Evolutionary conservation across 202 grass and related monocot species (phyloP).

Genomic region (Musa balbisiana): DNA sequence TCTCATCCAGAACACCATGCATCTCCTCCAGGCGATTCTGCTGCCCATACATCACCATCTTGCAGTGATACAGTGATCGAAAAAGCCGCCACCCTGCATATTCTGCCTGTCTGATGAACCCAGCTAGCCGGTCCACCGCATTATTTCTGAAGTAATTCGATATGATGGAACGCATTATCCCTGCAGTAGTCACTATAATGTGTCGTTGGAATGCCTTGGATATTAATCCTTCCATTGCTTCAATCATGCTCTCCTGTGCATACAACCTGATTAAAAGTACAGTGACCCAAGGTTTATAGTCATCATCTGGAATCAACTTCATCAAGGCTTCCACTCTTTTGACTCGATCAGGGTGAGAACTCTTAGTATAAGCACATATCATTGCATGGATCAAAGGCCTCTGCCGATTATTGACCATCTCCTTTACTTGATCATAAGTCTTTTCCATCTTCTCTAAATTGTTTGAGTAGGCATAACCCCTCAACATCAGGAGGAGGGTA

Average conservation of each 20-base stretch:
- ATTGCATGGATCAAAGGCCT: constrained; percentile 48
- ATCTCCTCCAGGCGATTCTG: constrained; percentile 53
- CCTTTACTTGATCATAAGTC: constrained; percentile 43
- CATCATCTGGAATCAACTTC: constrained; percentile 43
- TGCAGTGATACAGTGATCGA: constrained; percentile 77
- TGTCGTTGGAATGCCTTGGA: constrained; percentile 49
- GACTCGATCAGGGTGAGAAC: constrained; percentile 41
- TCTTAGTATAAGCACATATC: constrained; percentile 79
- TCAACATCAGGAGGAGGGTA: constrained; percentile 68
- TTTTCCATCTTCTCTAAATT: constrained; percentile 70
- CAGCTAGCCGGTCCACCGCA: constrained; percentile 49
- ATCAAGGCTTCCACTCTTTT: constrained; percentile 65
- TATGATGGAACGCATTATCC: constrained; percentile 53
- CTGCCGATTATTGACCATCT: constrained; percentile 31
- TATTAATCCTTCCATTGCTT: constrained; percentile 65
- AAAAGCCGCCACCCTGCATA: constrained; percentile 69
- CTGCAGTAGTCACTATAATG: constrained; percentile 35
- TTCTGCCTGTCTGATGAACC: constrained; percentile 50
- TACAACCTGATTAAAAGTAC: constrained; percentile 84
- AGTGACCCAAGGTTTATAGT: constrained; percentile 66
- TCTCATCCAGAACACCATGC: constrained; percentile 68
- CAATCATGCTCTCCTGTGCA: constrained; percentile 54
- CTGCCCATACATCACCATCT: constrained; percentile 86
- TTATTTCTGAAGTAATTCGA: constrained; percentile 49
- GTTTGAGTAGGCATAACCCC: constrained; percentile 58